phyloP scores from a whole-genome alignment of 2,329 filamentous ascomycete genomes.

The Trichothecium roseum region DNA sequence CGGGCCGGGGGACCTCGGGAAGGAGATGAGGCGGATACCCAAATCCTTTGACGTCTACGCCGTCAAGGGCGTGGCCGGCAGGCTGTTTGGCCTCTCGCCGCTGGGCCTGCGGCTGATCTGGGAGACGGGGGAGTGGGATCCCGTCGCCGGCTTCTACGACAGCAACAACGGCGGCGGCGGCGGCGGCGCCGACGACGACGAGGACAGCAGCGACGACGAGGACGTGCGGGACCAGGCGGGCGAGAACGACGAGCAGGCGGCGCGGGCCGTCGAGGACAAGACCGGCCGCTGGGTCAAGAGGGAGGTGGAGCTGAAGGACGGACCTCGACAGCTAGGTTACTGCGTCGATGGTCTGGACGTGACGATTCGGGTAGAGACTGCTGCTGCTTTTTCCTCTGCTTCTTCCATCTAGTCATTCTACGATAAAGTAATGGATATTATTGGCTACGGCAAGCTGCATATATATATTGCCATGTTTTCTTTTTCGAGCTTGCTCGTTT shows the following conservation, averaged over 20 bases:
- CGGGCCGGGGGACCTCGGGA: constrained; percentile 9
- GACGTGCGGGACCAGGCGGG: constrained; percentile 18
- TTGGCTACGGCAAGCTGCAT: constrained; percentile 14
- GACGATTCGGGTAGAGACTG: constrained; percentile 57
- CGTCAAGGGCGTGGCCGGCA: constrained; percentile 67
- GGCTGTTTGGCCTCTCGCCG: constrained; percentile 55
- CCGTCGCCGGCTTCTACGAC: constrained; percentile 53
- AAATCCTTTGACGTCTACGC: constrained; percentile 71
- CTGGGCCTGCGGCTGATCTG: constrained; percentile 60
- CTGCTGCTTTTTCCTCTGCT: no score
- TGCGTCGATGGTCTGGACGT: constrained; percentile 68
- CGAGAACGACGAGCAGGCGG: no score
- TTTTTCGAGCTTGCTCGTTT: no score
- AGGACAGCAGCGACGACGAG: constrained; percentile 42
- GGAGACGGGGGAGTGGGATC: constrained; percentile 89
- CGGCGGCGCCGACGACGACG: constrained; percentile 44
- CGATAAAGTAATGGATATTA: no score
- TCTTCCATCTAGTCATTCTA: no score
- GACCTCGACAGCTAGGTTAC: constrained; percentile 72
- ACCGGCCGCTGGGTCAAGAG: constrained; percentile 59
- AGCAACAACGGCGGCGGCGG: constrained; percentile 45
- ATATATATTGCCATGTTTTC: constrained; percentile 5
- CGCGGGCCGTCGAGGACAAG: constrained; percentile 11
- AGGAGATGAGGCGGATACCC: constrained; percentile 47
- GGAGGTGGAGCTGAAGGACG: constrained; percentile 70